Conservation (phyloP, 257 asterid species). For the Solanum raphanifolium region DNA sequence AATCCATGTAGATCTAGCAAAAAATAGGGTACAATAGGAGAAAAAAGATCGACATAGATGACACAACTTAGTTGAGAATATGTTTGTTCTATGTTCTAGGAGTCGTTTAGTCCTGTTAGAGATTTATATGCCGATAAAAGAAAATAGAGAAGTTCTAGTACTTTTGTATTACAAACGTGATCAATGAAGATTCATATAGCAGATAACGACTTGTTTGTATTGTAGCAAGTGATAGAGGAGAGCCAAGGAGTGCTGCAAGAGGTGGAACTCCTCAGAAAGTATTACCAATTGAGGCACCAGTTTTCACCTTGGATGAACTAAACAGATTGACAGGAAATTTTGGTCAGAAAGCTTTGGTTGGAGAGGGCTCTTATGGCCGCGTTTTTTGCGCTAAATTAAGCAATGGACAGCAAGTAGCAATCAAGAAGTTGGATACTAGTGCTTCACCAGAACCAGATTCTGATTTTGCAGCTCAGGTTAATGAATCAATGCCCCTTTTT, state of each 20-base stretch:
- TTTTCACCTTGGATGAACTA: conserved; percentile 20
- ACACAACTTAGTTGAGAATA: neutral
- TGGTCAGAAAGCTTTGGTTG: conserved; percentile 16
- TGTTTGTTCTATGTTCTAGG: neutral
- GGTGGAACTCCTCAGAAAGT: conserved; percentile 59
- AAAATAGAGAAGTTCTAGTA: neutral
- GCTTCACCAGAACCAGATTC: conserved; percentile 52
- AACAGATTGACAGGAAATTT: conserved; percentile 9
- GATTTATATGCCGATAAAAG: neutral
- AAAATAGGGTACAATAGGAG: neutral
- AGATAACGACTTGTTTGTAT: neutral
- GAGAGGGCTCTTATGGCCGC: conserved; percentile 20
- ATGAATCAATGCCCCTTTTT: neutral
- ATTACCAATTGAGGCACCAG: conserved; percentile 73
- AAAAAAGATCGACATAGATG: neutral
- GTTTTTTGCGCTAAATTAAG: conserved; percentile 35
- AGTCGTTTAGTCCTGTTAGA: neutral
- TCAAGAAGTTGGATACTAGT: conserved; percentile 63
- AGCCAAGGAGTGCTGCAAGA: conserved; percentile 53
- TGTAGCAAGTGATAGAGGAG: conserved; percentile 65
- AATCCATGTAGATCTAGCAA: neutral
- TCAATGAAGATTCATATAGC: neutral
- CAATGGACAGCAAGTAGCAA: conserved; percentile 47
- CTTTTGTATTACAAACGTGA: neutral
- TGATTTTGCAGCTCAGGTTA: conserved; percentile 62